Conservation (phyloP, 768 basidiomycete genomes). For the Dendrothele bispora region DNA sequence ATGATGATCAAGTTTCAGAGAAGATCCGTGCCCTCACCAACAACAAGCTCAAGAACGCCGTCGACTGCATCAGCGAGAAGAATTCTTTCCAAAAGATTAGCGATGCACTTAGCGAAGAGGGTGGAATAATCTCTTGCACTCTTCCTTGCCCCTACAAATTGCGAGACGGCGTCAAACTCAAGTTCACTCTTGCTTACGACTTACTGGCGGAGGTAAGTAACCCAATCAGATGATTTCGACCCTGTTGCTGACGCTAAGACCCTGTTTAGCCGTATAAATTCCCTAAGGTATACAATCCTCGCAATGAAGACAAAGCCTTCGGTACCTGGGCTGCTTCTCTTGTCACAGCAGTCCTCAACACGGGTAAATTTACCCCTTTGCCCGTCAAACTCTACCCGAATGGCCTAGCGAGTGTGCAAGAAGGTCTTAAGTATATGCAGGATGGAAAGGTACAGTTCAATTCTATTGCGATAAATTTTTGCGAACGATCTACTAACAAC, state of each 20-base stretch:
- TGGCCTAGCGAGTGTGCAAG: slow-evolving; percentile 11
- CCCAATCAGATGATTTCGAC: neutral
- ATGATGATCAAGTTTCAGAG: slow-evolving; percentile 12
- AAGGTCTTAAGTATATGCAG: slow-evolving; percentile 14
- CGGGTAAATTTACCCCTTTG: neutral
- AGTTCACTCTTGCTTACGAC: slow-evolving; percentile 1
- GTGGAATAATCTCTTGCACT: slow-evolving; percentile 1
- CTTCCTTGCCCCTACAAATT: slow-evolving; percentile 1
- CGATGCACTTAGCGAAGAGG: slow-evolving; percentile 7
- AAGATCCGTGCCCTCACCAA: slow-evolving; percentile 14
- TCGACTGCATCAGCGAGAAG: slow-evolving; percentile 6
- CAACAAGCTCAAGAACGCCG: slow-evolving; percentile 4
- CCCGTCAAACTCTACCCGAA: slow-evolving; percentile 4
- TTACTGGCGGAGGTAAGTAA: slow-evolving; percentile 1
- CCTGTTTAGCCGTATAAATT: slow-evolving; percentile 1
- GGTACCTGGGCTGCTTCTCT: neutral
- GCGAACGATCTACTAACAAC: neutral
- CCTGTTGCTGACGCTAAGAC: neutral
- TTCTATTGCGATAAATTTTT: neutral
- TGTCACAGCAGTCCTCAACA: neutral
- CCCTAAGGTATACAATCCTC: slow-evolving; percentile 1
- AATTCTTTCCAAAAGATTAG: neutral
- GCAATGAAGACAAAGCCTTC: neutral
- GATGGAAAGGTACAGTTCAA: slow-evolving; percentile 9
- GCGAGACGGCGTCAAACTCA: neutral